Evolutionary conservation across 2,329 filamentous ascomycete species (phyloP).

Genomic region (Ramularia endophylla): DNA sequence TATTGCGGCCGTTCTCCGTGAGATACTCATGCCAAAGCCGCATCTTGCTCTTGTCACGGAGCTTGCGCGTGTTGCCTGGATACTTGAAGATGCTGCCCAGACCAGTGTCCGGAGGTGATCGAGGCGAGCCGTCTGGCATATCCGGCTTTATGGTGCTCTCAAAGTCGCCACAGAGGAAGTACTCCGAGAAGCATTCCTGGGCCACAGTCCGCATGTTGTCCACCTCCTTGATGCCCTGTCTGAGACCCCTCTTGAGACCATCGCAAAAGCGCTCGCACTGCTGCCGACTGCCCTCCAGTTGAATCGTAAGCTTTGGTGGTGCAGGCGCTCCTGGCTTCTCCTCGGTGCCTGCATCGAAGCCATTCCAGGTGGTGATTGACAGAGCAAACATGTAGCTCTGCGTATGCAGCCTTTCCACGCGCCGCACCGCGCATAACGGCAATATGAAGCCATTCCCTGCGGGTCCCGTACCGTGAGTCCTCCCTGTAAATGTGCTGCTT

Average conservation of each 20-base stretch:
- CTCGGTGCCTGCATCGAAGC: slow-evolving; percentile 50
- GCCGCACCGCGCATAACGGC: slow-evolving; percentile 81
- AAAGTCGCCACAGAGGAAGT: slow-evolving; percentile 41
- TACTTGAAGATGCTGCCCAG: slow-evolving; percentile 91
- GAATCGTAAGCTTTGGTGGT: slow-evolving; percentile 84
- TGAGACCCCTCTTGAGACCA: slow-evolving; percentile 81
- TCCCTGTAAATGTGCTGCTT: slow-evolving; percentile 80
- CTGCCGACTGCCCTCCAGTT: slow-evolving; percentile 81
- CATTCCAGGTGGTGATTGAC: slow-evolving; percentile 92
- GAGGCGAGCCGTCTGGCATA: slow-evolving; percentile 29
- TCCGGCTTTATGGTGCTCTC: slow-evolving; percentile 43
- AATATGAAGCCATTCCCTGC: slow-evolving; percentile 95
- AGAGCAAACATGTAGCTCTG: slow-evolving; percentile 89
- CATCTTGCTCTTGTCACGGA: slow-evolving; percentile 95
- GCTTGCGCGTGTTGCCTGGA: slow-evolving; percentile 87
- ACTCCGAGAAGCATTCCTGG: slow-evolving; percentile 85
- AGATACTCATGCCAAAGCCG: slow-evolving; percentile 95
- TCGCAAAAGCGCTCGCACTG: slow-evolving; percentile 96
- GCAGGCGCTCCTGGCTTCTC: slow-evolving; percentile 45
- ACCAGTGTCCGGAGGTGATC: slow-evolving; percentile 74
- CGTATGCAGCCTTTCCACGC: slow-evolving; percentile 89
- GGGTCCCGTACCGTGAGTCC: slow-evolving; percentile 87
- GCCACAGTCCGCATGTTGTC: slow-evolving; percentile 76
- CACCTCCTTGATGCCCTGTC: slow-evolving; percentile 81
- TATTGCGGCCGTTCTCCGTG: slow-evolving; percentile 83